Percentiles rank a stretch among this genome's conserved stretches.
These are phyloP conservation scores for Aspergillus sp. DNA, from an alignment of 2,329 filamentous ascomycete species.

Conservation along the genomic window DNA sequence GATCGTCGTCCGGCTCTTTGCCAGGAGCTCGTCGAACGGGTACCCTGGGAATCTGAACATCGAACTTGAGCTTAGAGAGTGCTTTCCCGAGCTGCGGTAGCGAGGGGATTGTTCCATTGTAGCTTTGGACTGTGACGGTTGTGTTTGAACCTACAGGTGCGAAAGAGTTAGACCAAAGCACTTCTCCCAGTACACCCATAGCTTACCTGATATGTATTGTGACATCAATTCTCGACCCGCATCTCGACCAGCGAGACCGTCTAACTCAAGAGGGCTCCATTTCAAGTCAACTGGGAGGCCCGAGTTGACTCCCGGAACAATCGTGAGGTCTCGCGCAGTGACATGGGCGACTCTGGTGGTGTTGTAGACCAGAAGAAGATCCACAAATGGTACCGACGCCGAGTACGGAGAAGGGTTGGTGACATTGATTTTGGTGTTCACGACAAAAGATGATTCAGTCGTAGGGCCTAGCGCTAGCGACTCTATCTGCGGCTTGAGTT, in stretches of 20 bases:
- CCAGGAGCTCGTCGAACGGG: constrained; percentile 53
- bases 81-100: constrained; percentile 71
- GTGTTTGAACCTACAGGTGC: constrained; percentile 67
- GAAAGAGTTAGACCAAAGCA: constrained; percentile 8
- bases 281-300: constrained; percentile 65
- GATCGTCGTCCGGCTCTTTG: constrained; percentile 39
- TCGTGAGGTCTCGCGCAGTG: constrained; percentile 60
- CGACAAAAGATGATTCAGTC: constrained; percentile 65
- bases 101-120: constrained; percentile 70
- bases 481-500: constrained; percentile 64
- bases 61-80: constrained; percentile 69
- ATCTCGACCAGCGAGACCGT: constrained; percentile 60
- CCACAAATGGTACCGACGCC: constrained; percentile 75
- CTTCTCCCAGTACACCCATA: no score
- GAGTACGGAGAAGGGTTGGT: constrained; percentile 90
- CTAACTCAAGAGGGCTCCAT: constrained; percentile 69
- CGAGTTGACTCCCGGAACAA: constrained; percentile 70
- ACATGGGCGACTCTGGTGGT: constrained; percentile 73
- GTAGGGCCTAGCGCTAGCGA: constrained; percentile 73
- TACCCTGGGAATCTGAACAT: constrained; percentile 69
- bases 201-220: constrained; percentile 74
- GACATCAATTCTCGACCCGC: constrained; percentile 75
- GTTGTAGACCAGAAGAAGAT: constrained; percentile 73
- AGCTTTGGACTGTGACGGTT: constrained; percentile 70
- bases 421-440: constrained; percentile 74